These are phyloP conservation scores for Asclepias syriaca DNA, from an alignment of 257 asterid species.

Conservation along the genomic window DNA sequence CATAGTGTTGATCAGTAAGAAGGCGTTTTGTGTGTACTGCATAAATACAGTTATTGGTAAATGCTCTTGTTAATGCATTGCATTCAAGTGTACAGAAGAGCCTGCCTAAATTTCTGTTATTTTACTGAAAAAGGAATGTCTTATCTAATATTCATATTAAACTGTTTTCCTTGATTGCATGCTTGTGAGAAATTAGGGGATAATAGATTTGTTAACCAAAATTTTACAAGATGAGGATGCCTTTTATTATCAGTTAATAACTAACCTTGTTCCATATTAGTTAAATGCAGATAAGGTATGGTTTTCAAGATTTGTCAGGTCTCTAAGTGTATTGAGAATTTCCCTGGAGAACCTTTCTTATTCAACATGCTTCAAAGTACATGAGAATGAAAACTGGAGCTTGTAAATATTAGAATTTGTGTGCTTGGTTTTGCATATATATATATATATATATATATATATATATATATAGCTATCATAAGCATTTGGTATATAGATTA, in stretches of 20 bases:
- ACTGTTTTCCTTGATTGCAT: not conserved
- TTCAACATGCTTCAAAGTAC: not conserved
- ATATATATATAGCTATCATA: too few relatives aligned
- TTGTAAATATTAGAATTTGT: not conserved
- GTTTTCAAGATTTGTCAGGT: not conserved
- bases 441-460: too few relatives aligned
- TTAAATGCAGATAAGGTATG: not conserved
- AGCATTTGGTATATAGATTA: not conserved
- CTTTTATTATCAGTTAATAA: not conserved
- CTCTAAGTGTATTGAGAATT: not conserved
- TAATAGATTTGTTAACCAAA: not conserved
- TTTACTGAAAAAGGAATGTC: not conserved
- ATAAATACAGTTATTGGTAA: not conserved
- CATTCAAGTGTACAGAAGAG: slow-evolving; percentile 1
- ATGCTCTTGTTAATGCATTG: not conserved
- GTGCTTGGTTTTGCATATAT: not conserved
- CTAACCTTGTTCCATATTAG: not conserved
- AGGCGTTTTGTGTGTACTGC: not conserved
- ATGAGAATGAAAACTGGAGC: not conserved
- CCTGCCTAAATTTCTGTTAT: not conserved
- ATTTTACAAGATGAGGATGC: not conserved
- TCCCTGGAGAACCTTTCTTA: too few relatives aligned
- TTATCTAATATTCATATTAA: not conserved
- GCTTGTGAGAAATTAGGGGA: not conserved
- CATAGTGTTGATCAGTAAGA: slow-evolving; percentile 19